Evolutionary conservation across 768 basidiomycete genomes (phyloP).

Genomic region (Xanthoconium purpureum): DNA sequence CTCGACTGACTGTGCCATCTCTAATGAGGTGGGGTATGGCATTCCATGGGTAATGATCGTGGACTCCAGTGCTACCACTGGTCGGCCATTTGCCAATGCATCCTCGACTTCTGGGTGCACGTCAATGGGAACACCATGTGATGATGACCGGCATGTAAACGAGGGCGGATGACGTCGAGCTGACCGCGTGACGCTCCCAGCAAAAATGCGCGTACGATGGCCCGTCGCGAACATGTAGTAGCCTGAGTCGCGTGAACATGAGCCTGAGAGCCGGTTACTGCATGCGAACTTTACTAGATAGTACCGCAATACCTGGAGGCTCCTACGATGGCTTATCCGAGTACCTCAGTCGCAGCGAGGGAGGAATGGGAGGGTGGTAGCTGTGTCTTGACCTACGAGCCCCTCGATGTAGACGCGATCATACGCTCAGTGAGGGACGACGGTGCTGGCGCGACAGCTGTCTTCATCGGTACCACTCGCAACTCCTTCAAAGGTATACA

Average conservation of each 20-base stretch:
- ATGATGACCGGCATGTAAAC: neutral
- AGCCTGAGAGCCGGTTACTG: too few relatives aligned
- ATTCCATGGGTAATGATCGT: constrained; percentile 92
- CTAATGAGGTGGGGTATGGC: constrained; percentile 74
- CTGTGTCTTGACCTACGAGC: constrained; percentile 56
- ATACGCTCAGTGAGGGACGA: constrained; percentile 61
- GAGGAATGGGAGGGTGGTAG: constrained; percentile 21
- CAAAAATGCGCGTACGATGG: neutral
- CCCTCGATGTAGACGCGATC: constrained; percentile 56
- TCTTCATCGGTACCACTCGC: constrained; percentile 84
- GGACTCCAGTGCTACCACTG: constrained; percentile 89
- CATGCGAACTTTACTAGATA: neutral
- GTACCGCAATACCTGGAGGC: neutral
- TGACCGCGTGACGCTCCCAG: constrained; percentile 2
- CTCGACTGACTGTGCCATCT: constrained; percentile 71
- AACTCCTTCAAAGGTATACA: constrained; percentile 75
- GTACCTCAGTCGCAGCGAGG: constrained; percentile 25
- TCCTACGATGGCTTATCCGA: constrained; percentile 22
- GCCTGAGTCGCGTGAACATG: too few relatives aligned
- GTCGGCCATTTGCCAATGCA: constrained; percentile 59
- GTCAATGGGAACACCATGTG: constrained; percentile 46
- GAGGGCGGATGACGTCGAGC: constrained; percentile 4
- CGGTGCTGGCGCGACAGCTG: constrained; percentile 65
- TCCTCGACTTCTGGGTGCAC: constrained; percentile 81
- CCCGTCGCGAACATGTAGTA: constrained; percentile 17